Base-by-base conservation (phyloP, 306 rosid species). In the Trifolium pratense region DNA sequence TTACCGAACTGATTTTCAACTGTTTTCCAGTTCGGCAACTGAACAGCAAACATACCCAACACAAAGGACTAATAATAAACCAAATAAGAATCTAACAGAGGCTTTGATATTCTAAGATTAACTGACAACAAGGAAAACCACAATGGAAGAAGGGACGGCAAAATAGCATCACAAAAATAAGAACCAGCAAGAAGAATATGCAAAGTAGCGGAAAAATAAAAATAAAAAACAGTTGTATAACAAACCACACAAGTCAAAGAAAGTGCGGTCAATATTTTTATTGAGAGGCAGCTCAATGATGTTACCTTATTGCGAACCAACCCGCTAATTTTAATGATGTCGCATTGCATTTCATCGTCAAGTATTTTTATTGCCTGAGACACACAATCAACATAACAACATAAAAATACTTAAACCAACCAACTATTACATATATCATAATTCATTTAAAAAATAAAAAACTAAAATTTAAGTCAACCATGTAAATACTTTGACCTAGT, bases 341-440 rank as follows among this genome's bases (percentile, higher is more conserved):
- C 99, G 62, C 97, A 88, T 71, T 89, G 96, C 80, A 90, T 21
- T 75, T 91, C 99, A 75, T 94, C 99, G 0, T 88, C 84, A 5
- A 94, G 90, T 75, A 91, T 79, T 82, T 88, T 94, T 68, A 91
- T 70, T 9, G 98, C 96, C 97, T 93, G 83, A 37, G 45, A 66
- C 40, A 26, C 58, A 26, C 26, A 15, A 77, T 20, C 26, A 76
- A 56, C 53, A 7, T 36, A 36, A 36, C 39, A 36, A 7, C 36
- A 70, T 0, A 26, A 12, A 72, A 46, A 46, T 36, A 52, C 67
- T 13, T 43, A 49, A 81, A 68, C 73, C 39, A 72, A 32, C 32
- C 45, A 43, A 70, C 70, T 13, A 37, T 36, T 25, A 55, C 1
- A 71, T 17, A 70, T 75, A 49, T 40, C 25, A 49, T 11, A 40